A percentile compares a stretch with the other conserved stretches of the same genome.
These are phyloP conservation scores for Thelonectria olida DNA, from an alignment of 2,329 filamentous ascomycete genomes.

Conservation along the genomic window DNA sequence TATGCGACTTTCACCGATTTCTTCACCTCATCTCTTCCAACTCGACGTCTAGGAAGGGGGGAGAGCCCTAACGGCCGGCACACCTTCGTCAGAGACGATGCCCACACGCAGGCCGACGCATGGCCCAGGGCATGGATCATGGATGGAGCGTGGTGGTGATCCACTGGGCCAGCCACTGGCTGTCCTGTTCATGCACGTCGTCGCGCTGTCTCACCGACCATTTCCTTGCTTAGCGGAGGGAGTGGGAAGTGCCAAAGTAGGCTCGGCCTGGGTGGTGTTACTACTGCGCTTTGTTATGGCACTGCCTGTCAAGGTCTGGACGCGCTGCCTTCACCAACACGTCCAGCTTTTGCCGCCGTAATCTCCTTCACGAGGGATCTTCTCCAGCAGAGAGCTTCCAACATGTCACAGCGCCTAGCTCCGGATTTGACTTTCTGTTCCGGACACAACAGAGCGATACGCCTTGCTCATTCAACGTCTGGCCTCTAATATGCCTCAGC, in stretches of 20 bases:
- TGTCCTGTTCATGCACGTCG: conserved; percentile 46
- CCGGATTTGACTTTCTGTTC: background rate
- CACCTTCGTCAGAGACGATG: conserved; percentile 18
- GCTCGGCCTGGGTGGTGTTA: conserved; percentile 23
- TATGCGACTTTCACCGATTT: conserved; percentile 39
- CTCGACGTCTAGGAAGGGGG: conserved; percentile 23
- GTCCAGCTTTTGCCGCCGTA: conserved; percentile 12
- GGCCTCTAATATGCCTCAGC: conserved; percentile 26
- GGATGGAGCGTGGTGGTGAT: conserved; percentile 30
- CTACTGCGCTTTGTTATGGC: conserved; percentile 17
- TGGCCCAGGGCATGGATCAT: conserved; percentile 34
- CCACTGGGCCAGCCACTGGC: conserved; percentile 41
- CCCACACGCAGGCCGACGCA: conserved; percentile 36
- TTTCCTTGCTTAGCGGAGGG: conserved; percentile 26
- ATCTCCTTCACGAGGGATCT: background rate
- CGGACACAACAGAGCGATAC: background rate
- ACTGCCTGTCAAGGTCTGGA: background rate
- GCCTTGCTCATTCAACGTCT: conserved; percentile 9
- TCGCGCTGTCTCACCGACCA: conserved; percentile 45
- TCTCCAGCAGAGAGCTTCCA: conserved; percentile 4
- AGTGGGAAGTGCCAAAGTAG: conserved; percentile 31
- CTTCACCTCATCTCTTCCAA: conserved; percentile 30
- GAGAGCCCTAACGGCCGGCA: conserved; percentile 38
- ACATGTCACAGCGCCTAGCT: conserved; percentile 15
- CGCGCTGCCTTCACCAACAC: background rate